Evolutionary conservation across 2,329 filamentous ascomycete genomes (phyloP).

Genomic region (Pseudogymnoascus sp.): DNA sequence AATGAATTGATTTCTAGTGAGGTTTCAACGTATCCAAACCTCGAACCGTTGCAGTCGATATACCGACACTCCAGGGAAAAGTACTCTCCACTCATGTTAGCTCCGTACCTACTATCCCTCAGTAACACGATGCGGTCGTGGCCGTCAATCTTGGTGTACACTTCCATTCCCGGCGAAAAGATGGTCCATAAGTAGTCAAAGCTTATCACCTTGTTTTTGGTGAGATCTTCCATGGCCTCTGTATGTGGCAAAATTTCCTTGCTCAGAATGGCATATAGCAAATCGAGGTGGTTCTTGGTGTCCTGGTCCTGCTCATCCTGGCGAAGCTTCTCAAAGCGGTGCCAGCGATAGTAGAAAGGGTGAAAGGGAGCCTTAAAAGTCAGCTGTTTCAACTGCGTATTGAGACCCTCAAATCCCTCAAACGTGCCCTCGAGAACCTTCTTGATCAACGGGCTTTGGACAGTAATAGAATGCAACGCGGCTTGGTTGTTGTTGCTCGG

Average conservation of each 20-base stretch:
- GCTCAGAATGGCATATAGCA: slow-evolving; percentile 30
- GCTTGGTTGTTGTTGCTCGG: slow-evolving; percentile 20
- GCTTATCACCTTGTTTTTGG: slow-evolving; percentile 35
- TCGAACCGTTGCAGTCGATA: slow-evolving; percentile 18
- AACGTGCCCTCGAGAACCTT: slow-evolving; percentile 29
- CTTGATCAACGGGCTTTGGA: slow-evolving; percentile 33
- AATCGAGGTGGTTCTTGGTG: slow-evolving; percentile 26
- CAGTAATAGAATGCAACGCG: slow-evolving; percentile 29
- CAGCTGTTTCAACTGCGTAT: slow-evolving; percentile 28
- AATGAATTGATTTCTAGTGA: slow-evolving; percentile 18
- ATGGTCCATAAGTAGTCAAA: slow-evolving; percentile 39
- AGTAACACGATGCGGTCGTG: slow-evolving; percentile 17
- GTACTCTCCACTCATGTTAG: slow-evolving; percentile 19
- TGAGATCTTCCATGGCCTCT: slow-evolving; percentile 26
- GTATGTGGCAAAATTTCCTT: slow-evolving; percentile 23
- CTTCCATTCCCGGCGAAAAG: slow-evolving; percentile 19
- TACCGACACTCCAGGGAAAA: slow-evolving; percentile 18
- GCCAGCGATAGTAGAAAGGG: slow-evolving; percentile 34
- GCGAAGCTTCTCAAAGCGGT: slow-evolving; percentile 23
- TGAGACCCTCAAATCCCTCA: slow-evolving; percentile 30
- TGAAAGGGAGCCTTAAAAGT: slow-evolving; percentile 32
- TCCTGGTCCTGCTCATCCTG: slow-evolving; percentile 26
- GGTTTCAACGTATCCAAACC: slow-evolving; percentile 19
- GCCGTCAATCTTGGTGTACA: slow-evolving; percentile 19
- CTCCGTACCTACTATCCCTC: slow-evolving; percentile 24